Conservation (phyloP, 1,284 basidiomycete genomes). For the Malassezia psittaci region DNA sequence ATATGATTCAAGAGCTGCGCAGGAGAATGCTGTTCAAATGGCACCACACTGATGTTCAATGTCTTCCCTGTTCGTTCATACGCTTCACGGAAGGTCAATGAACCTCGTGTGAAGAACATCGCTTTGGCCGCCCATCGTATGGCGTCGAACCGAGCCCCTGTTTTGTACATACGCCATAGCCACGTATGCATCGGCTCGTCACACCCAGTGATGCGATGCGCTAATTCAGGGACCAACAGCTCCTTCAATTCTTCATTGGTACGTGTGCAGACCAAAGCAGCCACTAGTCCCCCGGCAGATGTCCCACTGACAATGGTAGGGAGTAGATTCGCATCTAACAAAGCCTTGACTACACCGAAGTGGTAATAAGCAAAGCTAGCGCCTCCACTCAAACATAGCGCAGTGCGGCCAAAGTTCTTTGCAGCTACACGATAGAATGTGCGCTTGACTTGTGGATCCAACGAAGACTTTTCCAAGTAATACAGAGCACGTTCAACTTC, state of each 20-base stretch:
- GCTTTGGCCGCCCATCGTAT: conserved; percentile 67
- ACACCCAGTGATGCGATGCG: conserved; percentile 79
- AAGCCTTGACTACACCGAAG: conserved; percentile 80
- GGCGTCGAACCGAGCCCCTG: conserved; percentile 87
- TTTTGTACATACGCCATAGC: conserved; percentile 69
- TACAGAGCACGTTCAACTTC: conserved; percentile 30
- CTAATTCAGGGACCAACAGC: conserved; percentile 53
- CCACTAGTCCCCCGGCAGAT: conserved; percentile 72
- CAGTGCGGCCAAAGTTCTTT: conserved; percentile 77
- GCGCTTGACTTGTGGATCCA: conserved; percentile 78
- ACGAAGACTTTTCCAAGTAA: conserved; percentile 44
- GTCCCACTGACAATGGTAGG: conserved; percentile 82
- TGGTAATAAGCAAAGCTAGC: conserved; percentile 83
- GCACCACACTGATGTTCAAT: conserved; percentile 88
- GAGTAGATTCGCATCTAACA: conserved; percentile 74
- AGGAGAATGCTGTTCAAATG: conserved; percentile 76
- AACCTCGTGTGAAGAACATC: conserved; percentile 83
- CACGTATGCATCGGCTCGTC: conserved; percentile 61
- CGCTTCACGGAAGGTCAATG: conserved; percentile 89
- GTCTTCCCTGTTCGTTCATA: conserved; percentile 79
- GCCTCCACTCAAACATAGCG: conserved; percentile 85
- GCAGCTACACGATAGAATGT: conserved; percentile 81
- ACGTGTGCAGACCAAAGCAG: conserved; percentile 66
- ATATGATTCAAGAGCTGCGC: conserved; percentile 92
- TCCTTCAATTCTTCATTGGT: conserved; percentile 76